These are phyloP conservation scores for Wickerhamiella pararugosa DNA, from an alignment of 1,139 yeast genomes.

Conservation along the genomic window DNA sequence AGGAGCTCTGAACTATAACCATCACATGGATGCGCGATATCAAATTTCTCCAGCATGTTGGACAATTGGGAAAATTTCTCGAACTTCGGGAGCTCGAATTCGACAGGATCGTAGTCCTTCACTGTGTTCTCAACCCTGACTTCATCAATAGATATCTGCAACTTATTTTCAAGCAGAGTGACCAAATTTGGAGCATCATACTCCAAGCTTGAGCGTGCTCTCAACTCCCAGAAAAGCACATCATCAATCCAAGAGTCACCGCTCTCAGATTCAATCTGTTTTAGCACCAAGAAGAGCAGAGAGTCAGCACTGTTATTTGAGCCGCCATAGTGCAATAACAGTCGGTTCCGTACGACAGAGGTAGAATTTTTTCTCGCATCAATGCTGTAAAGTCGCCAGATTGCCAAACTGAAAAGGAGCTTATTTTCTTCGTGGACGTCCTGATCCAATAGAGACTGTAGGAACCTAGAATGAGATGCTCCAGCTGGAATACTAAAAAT, in stretches of 20 bases:
- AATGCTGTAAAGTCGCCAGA: conserved; percentile 21
- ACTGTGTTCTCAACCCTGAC: conserved; percentile 37
- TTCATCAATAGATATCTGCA: conserved; percentile 43
- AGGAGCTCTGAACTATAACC: conserved; percentile 22
- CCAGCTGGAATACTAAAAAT: not conserved
- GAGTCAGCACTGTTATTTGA: conserved; percentile 47
- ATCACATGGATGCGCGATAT: conserved; percentile 6
- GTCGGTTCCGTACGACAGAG: conserved; percentile 30
- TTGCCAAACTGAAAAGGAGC: conserved; percentile 1
- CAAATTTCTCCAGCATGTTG: not conserved
- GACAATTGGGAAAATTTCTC: not conserved
- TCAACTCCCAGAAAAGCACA: conserved; percentile 54
- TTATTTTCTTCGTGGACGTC: not conserved
- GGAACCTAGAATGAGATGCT: not conserved
- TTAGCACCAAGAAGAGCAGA: conserved; percentile 40
- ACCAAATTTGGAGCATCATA: conserved; percentile 28
- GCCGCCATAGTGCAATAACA: conserved; percentile 46
- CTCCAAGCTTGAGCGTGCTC: conserved; percentile 22
- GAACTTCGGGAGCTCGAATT: conserved; percentile 4
- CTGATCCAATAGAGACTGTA: conserved; percentile 5
- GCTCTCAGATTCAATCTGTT: conserved; percentile 38
- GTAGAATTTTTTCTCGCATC: conserved; percentile 38
- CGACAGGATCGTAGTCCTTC: conserved; percentile 23
- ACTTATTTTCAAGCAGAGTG: conserved; percentile 32
- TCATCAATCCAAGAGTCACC: conserved; percentile 42